Evolutionary conservation across 1,284 basidiomycete species (phyloP), one percentile per base, ranked within the genome.

Genomic region (Ustilago shanxiensis): DNA sequence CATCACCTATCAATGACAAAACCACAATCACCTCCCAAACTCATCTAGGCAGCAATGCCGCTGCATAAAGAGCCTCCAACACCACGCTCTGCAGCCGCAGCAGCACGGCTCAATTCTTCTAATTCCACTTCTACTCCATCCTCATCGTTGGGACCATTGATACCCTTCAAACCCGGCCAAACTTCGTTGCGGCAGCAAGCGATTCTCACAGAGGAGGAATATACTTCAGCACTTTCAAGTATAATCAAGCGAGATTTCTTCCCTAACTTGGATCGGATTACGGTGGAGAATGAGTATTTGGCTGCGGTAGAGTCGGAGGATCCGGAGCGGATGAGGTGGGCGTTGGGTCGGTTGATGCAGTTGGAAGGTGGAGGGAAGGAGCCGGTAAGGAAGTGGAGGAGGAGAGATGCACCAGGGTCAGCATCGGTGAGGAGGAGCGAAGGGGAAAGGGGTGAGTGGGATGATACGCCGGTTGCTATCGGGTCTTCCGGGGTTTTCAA

Each of bases 181-280:
- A 72, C 57, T 13, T 80, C 79, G 16, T 54, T 79, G 6, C 77
- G 77, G 22, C 33, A 68, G 3, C 86, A 87, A 62, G 61, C 64
- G 9, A 80, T 87, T 31, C 76, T 87, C 18, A 79, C 77, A 9
- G 96, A 99, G 88, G 95, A 98, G 79, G 93, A 95, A 83, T 99
- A 99, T 86, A 95, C 94, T 1, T 90, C 90, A 58, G 93, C 93
- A 0, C 89, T 99, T n/a, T 94, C 94, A 2, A 90, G 91, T 56
- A 97, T 99, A 84, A 98, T 99, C 85, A 92, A 93, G 54, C 91
- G 97, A 58, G 95, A 98, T 88, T 99, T 98, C 89, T 99, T 98
- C 84, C 96, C 96, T 0, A 61, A 69, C 20, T 60, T 85, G 16
- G 77, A 79, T 18, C 61, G 80, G 18, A 59, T 85, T 2, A 64